Conservation (phyloP, 2,329 filamentous ascomycete genomes). For the Cercospora nicotianae region DNA sequence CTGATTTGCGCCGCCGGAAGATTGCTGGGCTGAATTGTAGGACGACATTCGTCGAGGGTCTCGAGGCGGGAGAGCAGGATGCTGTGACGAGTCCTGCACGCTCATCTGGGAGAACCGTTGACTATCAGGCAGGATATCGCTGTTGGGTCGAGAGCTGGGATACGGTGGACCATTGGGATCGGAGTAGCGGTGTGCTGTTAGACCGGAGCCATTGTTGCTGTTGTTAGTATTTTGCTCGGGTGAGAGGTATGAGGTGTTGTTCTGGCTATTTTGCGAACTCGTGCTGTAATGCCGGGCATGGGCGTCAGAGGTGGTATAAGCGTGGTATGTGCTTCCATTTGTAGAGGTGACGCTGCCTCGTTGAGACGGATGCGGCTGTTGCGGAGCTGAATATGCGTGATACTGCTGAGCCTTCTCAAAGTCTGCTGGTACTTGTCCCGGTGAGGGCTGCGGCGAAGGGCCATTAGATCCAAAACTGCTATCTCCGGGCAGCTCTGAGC, state of each 20-base stretch:
- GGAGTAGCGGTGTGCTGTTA: constrained; percentile 12
- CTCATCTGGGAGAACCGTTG: constrained; percentile 26
- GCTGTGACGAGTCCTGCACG: constrained; percentile 17
- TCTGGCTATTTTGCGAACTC: constrained; percentile 1
- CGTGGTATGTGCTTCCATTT: constrained; percentile 12
- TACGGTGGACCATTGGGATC: constrained; percentile 18
- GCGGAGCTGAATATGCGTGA: constrained; percentile 22
- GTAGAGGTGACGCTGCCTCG: constrained; percentile 15
- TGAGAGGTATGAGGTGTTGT: background rate
- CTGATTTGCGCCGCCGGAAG: background rate
- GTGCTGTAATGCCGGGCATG: constrained; percentile 9
- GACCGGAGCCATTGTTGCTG: background rate
- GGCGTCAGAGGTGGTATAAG: constrained; percentile 4
- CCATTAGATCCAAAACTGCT: constrained; percentile 18
- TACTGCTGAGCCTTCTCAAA: constrained; percentile 20
- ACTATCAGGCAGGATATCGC: constrained; percentile 27
- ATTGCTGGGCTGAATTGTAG: background rate
- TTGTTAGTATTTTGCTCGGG: background rate
- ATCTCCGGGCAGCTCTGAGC: constrained; percentile 35
- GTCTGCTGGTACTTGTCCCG: constrained; percentile 18
- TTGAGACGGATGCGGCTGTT: constrained; percentile 19
- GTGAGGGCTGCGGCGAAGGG: constrained; percentile 25
- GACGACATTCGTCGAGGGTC: background rate
- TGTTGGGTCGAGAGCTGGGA: constrained; percentile 18
- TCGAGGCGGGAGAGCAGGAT: constrained; percentile 6